Conservation (phyloP, 2,329 filamentous ascomycete genomes). For the Nigrospora osmanthi region DNA sequence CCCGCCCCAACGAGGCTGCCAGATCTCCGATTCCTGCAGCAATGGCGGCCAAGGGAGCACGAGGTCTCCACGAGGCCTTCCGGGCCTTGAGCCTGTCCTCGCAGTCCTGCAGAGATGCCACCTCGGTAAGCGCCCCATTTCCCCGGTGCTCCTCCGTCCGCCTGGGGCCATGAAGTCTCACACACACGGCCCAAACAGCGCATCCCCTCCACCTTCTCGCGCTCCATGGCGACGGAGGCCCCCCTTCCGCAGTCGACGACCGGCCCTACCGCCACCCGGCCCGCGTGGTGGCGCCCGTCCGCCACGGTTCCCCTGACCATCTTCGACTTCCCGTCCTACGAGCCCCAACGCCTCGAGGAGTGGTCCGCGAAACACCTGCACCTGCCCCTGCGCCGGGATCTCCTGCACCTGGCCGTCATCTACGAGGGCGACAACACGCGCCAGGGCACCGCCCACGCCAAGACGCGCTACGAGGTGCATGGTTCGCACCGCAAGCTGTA, state of each 20-base stretch:
- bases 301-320: conserved; percentile 73
- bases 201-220: conserved; percentile 29
- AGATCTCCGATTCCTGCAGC: conserved; percentile 8
- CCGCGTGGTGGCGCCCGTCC: conserved; percentile 37
- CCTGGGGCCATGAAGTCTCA: neutral
- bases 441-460: conserved; percentile 76
- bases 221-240: conserved; percentile 50
- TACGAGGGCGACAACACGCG: conserved; percentile 88
- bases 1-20: neutral
- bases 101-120: conserved; percentile 28
- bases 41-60: conserved; percentile 41
- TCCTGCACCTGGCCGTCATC: conserved; percentile 85
- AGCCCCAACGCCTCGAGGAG: conserved; percentile 68
- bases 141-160: neutral
- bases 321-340: conserved; percentile 83
- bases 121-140: conserved; percentile 13
- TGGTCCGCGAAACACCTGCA: conserved; percentile 79
- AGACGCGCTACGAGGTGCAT: conserved; percentile 75
- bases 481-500: conserved; percentile 77
- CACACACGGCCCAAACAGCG: conserved; percentile 10
- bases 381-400: conserved; percentile 80
- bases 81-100: conserved; percentile 38
- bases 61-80: conserved; percentile 46
- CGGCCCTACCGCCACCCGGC: conserved; percentile 24
- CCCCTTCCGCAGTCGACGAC: conserved; percentile 28